Conservation (phyloP, 768 basidiomycete species). For the Lactarius sp. region DNA sequence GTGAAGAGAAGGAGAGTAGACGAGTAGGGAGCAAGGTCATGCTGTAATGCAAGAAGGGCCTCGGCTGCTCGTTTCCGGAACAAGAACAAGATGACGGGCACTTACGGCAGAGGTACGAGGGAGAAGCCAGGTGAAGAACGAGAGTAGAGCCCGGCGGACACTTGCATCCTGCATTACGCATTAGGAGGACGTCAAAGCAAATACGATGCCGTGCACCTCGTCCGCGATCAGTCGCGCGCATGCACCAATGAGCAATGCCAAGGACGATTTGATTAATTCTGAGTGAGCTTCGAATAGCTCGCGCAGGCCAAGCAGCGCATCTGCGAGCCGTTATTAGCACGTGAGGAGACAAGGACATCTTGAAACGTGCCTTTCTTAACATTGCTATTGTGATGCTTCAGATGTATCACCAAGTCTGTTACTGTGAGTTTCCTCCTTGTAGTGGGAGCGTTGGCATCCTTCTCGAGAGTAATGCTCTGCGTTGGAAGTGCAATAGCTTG, state of each 20-base stretch:
- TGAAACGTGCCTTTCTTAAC: constrained; percentile 57
- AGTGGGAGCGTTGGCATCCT: constrained; percentile 52
- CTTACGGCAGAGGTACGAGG: constrained; percentile 55
- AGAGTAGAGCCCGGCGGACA: constrained; percentile 68
- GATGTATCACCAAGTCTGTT: constrained; percentile 66
- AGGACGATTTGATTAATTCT: constrained; percentile 44
- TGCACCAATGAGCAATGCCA: constrained; percentile 53
- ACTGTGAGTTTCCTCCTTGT: constrained; percentile 75
- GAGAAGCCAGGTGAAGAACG: constrained; percentile 71
- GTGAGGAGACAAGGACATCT: constrained; percentile 9
- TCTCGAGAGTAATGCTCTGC: constrained; percentile 67
- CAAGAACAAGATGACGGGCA: constrained; percentile 1
- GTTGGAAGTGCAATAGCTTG: constrained; percentile 85
- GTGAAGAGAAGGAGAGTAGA: constrained; percentile 76
- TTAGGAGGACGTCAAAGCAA: background rate
- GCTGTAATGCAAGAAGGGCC: constrained; percentile 38
- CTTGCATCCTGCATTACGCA: constrained; percentile 54
- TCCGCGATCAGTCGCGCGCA: constrained; percentile 74
- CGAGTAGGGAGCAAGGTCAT: constrained; percentile 68
- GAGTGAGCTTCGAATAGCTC: constrained; percentile 67
- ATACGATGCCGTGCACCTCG: constrained; percentile 49
- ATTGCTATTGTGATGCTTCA: constrained; percentile 78
- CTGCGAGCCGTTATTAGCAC: constrained; percentile 35
- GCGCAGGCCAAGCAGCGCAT: constrained; percentile 66
- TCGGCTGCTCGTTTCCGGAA: background rate